Conservation (phyloP, 2,329 filamentous ascomycete species). For the Boeremia exigua region DNA sequence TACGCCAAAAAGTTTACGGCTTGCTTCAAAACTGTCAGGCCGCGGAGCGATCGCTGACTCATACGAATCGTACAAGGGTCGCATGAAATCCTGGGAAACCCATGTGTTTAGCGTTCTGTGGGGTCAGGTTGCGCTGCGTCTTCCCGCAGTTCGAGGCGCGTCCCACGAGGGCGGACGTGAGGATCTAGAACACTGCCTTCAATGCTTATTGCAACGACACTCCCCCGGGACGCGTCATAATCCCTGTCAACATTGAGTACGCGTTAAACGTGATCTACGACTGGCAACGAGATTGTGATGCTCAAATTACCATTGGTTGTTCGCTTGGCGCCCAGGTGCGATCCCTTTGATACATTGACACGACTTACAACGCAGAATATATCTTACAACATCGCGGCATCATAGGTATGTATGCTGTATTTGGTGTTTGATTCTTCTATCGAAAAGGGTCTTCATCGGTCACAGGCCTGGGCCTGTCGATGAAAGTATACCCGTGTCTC, state of each 20-base stretch:
- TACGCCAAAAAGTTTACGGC: constrained; percentile 10
- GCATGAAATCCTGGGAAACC: constrained; percentile 12
- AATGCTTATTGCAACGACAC: constrained; percentile 48
- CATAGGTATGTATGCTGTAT: no score
- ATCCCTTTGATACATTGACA: no score
- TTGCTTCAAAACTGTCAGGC: constrained; percentile 4
- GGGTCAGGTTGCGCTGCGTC: constrained; percentile 16
- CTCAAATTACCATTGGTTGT: neutral
- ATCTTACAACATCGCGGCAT: no score
- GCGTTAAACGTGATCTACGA: neutral
- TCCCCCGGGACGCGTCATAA: constrained; percentile 1
- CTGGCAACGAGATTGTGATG: neutral
- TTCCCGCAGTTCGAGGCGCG: constrained; percentile 18
- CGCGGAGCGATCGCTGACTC: constrained; percentile 15
- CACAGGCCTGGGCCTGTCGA: no score
- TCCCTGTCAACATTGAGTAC: neutral
- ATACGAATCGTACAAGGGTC: constrained; percentile 13
- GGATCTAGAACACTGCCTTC: constrained; percentile 37
- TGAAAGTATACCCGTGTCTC: no score
- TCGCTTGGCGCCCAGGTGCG: neutral
- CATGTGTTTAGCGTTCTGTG: constrained; percentile 17
- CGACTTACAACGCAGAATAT: no score
- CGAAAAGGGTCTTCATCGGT: no score
- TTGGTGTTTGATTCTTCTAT: no score
- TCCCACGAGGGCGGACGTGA: constrained; percentile 23